These are phyloP conservation scores for Pseudogymnoascus sp. DNA, from an alignment of 2,329 filamentous ascomycete genomes.

Conservation along the genomic window DNA sequence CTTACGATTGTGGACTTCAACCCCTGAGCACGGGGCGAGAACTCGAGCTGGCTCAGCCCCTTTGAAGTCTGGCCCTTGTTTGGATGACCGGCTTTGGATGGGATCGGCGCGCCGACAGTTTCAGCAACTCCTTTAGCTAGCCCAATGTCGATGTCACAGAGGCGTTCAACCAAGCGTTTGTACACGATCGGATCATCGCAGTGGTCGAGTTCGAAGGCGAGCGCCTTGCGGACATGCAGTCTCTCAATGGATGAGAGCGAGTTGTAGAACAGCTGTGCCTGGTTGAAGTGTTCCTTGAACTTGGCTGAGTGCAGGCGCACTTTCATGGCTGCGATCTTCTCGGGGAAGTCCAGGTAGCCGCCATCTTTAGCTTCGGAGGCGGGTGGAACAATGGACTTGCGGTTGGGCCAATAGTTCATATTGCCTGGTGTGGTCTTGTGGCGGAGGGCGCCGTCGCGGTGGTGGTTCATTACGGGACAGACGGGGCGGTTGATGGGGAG, in stretches of 20 bases:
- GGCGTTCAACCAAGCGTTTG: conserved; percentile 56
- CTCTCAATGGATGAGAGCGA: conserved; percentile 61
- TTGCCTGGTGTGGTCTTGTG: conserved; percentile 66
- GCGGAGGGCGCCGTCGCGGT: conserved; percentile 64
- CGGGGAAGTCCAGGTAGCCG: conserved; percentile 59
- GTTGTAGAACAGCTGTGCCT: conserved; percentile 79
- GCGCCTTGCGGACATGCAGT: conserved; percentile 48
- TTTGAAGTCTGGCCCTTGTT: conserved; percentile 64
- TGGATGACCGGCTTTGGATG: conserved; percentile 40
- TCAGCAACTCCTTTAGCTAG: conserved; percentile 62
- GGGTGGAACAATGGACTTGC: conserved; percentile 55
- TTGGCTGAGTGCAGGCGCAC: conserved; percentile 59
- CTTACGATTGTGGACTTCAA: conserved; percentile 56
- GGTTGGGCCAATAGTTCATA: conserved; percentile 75
- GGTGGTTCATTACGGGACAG: conserved; percentile 66
- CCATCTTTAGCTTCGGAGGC: conserved; percentile 49
- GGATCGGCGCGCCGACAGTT: conserved; percentile 56
- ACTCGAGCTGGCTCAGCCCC: conserved; percentile 61
- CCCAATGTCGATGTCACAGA: conserved; percentile 63
- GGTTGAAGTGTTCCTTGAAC: conserved; percentile 68
- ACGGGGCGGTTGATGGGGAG: conserved; percentile 69
- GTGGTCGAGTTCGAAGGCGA: conserved; percentile 68
- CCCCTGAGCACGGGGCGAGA: conserved; percentile 40
- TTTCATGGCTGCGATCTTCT: conserved; percentile 63
- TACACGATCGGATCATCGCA: conserved; percentile 75